Base-by-base conservation (phyloP, 2,329 filamentous ascomycete genomes). In the Stagonosporopsis cucurbitacearum region DNA sequence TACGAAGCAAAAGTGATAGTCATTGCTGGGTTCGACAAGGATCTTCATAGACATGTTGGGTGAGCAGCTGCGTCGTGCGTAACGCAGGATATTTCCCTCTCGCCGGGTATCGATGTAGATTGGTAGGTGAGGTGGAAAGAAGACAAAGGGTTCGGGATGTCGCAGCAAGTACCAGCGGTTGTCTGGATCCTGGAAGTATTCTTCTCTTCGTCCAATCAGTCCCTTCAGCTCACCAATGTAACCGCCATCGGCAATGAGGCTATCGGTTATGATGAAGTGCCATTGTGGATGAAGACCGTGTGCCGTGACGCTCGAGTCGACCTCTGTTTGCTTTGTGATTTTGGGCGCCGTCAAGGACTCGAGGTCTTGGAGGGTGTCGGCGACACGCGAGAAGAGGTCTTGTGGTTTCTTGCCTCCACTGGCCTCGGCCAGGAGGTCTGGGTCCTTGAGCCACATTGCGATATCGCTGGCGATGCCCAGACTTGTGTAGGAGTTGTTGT, bases 1-100 rank as follows among this genome's bases (percentile, higher is more conserved):
- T 56, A 96, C 86, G 60, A 97, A 88, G 85, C 94, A 97, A 74
- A 98, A 96, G 71, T 95, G 91, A 70, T 94, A 96, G 1, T 87
- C 69, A 49, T 67, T 69, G 53, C 72, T 88, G 42, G 87, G 88
- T 1, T 91, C 91, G 43, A 97, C 85, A 63, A 92, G 90, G 0
- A 93, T 96, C 71, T 95, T 93, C 66, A 98, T 81, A 28, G 85
- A 84, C n/a, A 95, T 86, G 69, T 98, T 99, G 1, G 95, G 91
- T 58, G 86, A 87, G 78, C 95, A 99, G 68, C 95, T 98, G 63
- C 94, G 86, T 53, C 95, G 87, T n/a, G 96, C 87, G 71, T 95
- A 97, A 40, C 95, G 90, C 54, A 95, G 87, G 32, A 87, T 80
- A 4, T 91, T 96, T 20, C 94, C 95, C 78, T 96, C 92, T 72